Evolutionary conservation across 2,329 filamentous ascomycete genomes (phyloP), one percentile per base, ranked within the genome.

Genomic region (Epichloe aotearoae): DNA sequence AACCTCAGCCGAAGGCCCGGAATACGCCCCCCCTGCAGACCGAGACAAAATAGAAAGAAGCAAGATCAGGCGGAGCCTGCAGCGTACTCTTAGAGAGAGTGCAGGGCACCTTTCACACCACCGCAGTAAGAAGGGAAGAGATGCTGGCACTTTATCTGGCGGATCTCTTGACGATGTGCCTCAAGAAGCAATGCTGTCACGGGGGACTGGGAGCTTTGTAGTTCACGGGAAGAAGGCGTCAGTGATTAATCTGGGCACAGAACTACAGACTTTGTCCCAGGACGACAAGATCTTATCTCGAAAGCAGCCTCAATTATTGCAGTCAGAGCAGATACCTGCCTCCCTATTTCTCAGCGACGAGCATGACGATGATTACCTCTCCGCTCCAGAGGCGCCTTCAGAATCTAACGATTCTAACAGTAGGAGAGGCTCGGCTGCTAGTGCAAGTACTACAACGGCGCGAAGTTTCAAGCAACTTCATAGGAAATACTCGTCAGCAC

Each of bases 151-250:
- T 11, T 47, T 51, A 3, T 59, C 55, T 7, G 51, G 47, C 3
- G 59, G 55, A 4, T 52, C 59, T 60, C 46, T 65, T 61, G 62
- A 73, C 17, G 67, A 74, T 60, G 52, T 62, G 55, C 56, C 65
- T 55, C 60, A 77, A 69, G 71, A 85, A 38, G 85, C 88, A 57
- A 82, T 85, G 11, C 74, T 98, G 12, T 74, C 85, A 6, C 82
- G 93, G 46, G 85, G 85, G 12, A 81, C 86, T 12, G 88, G 88
- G 5, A 95, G 88, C 59, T 98, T 98, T 65, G 95, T 93, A 4
- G 83, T 98, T 4, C 93, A 98, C 62, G 91, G 93, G 54, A 98
- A 97, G 72, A 97, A 98, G 67, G 93, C 93, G 3, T 95, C 89
- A 1, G 87, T 98, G 51, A 88, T 98, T 58, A 94, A 88, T n/a